Base-by-base conservation (phyloP, 306 rosid genomes). In the Inga laurina region DNA sequence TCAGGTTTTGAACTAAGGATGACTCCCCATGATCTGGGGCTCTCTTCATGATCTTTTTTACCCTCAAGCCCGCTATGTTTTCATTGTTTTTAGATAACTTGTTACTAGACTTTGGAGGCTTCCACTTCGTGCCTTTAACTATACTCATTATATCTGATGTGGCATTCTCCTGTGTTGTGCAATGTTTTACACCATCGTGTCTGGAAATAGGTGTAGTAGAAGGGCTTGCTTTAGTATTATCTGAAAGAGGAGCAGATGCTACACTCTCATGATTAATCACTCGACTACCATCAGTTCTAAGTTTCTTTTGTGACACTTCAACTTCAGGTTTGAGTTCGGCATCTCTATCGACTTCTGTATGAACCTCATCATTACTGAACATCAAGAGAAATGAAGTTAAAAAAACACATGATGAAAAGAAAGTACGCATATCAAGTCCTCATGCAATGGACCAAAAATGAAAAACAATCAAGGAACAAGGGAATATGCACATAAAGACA, bases 31-130 rank as follows among this genome's bases (percentile, higher is more conserved):
- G 89, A 85, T 87, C 91, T 46, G 91, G 76, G 82, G 80, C 89
- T 88, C 97, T 91, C 91, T 93, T 94, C 98, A 96, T 91, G 87
- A 96, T 94, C 92, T 96, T 96, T 82, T 96, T 96, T 21, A 96
- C 97, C 86, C 97, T 93, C 87, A 96, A 88, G 43, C 97, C 96
- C 81, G 89, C 90, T 87, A 83, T 61, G 71, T 79, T 89, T 83
- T 91, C 97, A 41, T 75, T 82, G 79, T 84, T 90, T 86, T 84
- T 86, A 73, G 90, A 82, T 59, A 84, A 85, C 82, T 88, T 84
- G 43, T 64, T 74, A 83, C 27, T 81, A 72, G 91, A 75, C 78
- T 89, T 84, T 32, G 91, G 85, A 76, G 82, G 87, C 86, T 88
- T 91, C 44, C 76, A 82, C 72, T 85, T 89, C 2, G 89, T 88